Conservation (phyloP, 108 stramenopile genomes). For the Mediolabrus comicus region DNA sequence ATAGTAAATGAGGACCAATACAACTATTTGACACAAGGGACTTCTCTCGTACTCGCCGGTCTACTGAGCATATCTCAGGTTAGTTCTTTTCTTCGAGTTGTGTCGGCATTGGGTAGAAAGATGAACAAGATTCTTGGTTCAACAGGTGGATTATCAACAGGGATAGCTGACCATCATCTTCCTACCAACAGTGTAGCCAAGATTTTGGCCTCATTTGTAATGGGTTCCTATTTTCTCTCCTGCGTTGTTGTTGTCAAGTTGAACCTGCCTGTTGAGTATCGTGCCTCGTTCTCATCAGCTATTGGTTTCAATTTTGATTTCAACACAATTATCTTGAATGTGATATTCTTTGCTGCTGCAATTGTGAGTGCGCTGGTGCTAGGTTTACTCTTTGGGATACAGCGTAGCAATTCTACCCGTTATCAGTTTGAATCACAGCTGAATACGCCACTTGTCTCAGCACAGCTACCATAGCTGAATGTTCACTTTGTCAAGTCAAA, state of each 20-base stretch:
- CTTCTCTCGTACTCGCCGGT: slow-evolving; percentile 67
- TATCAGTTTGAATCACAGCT: slow-evolving; percentile 36
- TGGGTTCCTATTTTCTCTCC: slow-evolving; percentile 73
- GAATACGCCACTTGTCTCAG: neutral
- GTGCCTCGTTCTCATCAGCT: slow-evolving; percentile 55
- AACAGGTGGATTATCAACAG: neutral
- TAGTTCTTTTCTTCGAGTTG: slow-evolving; percentile 61
- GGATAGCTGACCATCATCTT: neutral
- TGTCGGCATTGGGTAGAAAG: slow-evolving; percentile 51
- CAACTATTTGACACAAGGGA: slow-evolving; percentile 54
- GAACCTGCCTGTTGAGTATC: slow-evolving; percentile 61
- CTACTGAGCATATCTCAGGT: slow-evolving; percentile 66
- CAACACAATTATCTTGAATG: slow-evolving; percentile 52
- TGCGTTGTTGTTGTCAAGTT: slow-evolving; percentile 73
- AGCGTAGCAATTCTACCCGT: slow-evolving; percentile 63
- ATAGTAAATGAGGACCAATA: slow-evolving; percentile 56
- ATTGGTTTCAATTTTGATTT: slow-evolving; percentile 55
- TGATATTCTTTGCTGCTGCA: slow-evolving; percentile 56
- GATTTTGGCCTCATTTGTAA: slow-evolving; percentile 22
- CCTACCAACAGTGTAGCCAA: slow-evolving; percentile 3
- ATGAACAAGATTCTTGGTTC: slow-evolving; percentile 15
- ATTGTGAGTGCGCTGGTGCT: slow-evolving; percentile 46
- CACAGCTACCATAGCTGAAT: no score
- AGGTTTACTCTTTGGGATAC: slow-evolving; percentile 69
- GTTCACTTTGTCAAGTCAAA: no score